These are phyloP conservation scores for Astragalus membranaceus DNA, from an alignment of 306 rosid genomes.

Conservation along the genomic window DNA sequence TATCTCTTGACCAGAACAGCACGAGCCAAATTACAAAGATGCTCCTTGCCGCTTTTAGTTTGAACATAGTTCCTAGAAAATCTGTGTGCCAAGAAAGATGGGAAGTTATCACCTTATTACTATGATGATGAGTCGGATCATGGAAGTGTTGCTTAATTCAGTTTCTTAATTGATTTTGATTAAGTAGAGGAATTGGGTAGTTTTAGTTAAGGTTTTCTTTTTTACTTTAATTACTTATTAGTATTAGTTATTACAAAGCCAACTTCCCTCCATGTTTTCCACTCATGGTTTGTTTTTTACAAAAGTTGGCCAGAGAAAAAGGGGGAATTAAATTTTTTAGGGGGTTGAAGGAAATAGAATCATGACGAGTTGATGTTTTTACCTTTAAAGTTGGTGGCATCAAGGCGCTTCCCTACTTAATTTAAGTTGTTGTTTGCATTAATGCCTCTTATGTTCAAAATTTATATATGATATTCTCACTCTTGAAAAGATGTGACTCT, in stretches of 20 bases:
- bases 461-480: constrained; percentile 13
- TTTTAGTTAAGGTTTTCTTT: constrained; percentile 6
- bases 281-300: constrained; percentile 8
- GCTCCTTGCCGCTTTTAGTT: constrained; percentile 68
- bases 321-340: background rate
- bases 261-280: constrained; percentile 6
- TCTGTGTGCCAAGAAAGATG: constrained; percentile 35
- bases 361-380: constrained; percentile 6
- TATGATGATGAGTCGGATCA: constrained; percentile 59
- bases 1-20: constrained; percentile 69
- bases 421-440: constrained; percentile 19
- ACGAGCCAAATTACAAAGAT: constrained; percentile 70
- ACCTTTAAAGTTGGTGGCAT: constrained; percentile 22
- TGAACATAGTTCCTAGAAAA: constrained; percentile 37
- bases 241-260: background rate
- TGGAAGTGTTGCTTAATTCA: constrained; percentile 55
- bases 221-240: background rate
- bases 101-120: constrained; percentile 58
- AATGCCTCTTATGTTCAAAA: background rate
- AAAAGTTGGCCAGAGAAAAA: constrained; percentile 10
- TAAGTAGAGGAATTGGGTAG: background rate
- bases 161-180: background rate
- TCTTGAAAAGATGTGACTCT: constrained; percentile 4
- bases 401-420: constrained; percentile 3
- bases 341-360: constrained; percentile 1